These are phyloP conservation scores for Schrenkiella parvula DNA, from an alignment of 345 rosid genomes.

Conservation along the genomic window DNA sequence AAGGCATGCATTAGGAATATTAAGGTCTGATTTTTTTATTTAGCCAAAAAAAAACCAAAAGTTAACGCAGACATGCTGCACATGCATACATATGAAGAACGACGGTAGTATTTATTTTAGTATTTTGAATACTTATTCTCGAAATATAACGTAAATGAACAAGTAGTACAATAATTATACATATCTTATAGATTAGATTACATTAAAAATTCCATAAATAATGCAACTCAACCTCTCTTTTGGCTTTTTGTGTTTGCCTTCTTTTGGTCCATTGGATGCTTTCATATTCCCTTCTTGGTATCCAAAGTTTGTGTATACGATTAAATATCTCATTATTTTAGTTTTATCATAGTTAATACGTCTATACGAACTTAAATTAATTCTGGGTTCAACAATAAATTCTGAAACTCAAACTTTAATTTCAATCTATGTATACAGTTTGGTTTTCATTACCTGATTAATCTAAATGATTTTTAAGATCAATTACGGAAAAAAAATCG, in stretches of 20 bases:
- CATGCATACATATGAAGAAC: neutral
- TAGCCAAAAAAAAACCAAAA: neutral
- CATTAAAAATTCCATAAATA: slow-evolving; percentile 20
- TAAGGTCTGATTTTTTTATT: neutral
- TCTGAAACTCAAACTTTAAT: neutral
- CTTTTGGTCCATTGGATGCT: slow-evolving; percentile 37
- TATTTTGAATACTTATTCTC: neutral
- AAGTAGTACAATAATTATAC: slow-evolving; percentile 28
- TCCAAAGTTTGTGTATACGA: slow-evolving; percentile 41
- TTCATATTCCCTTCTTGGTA: slow-evolving; percentile 37
- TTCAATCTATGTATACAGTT: neutral
- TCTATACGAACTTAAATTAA: neutral
- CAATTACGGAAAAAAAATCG: neutral
- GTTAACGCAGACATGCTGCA: neutral
- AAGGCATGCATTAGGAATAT: neutral
- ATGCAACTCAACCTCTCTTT: slow-evolving; percentile 44
- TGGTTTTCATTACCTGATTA: neutral
- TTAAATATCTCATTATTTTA: neutral
- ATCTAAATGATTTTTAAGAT: neutral
- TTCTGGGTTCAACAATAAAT: neutral
- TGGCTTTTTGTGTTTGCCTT: slow-evolving; percentile 44
- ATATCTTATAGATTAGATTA: slow-evolving; percentile 22
- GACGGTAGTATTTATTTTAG: neutral
- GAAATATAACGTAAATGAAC: slow-evolving; percentile 1
- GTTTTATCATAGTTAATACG: neutral